Evolutionary conservation across 1,284 basidiomycete species (phyloP), one percentile per base, ranked within the genome.

Genomic region (Megacollybia platyphylla): DNA sequence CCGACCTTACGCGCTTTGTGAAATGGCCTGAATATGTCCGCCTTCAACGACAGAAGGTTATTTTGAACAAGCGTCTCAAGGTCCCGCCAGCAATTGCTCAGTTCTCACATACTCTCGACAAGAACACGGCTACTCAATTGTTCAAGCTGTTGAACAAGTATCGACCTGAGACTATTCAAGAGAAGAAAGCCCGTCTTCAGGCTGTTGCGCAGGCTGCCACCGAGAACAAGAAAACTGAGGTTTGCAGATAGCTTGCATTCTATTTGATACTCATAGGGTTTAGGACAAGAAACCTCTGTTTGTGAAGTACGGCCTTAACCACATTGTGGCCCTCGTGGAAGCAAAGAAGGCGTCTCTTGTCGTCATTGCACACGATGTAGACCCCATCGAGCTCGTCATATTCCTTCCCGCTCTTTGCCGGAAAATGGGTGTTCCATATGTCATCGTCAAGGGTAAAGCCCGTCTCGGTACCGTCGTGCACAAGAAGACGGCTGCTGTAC

Each of bases 11-110:
- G 51, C 90, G 93, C 63, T 97, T 97, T 70, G 90, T 97, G 70
- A 97, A 97, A 71, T 98, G 94, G 94, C 94, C 94, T 54, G 91
- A 94, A 71, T 98, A 98, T 61, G 83, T 98, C 55, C 90, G 91
- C 61, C 86, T 97, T 48, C 94, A 98, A 66, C 85, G 94, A 64
- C 93, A 97, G 69, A 96, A 94, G 73, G 91, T 97, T 59, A 96
- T 98, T 70, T 86, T 98, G 52, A 73, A 89, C 79, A 92, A 97
- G 72, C 91, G 94, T 59, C 76, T 98, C 57, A 98, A 98, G 81
- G 92, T 97, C 30, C 94, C 94, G 56, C 94, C 94, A 44, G 89
- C 94, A 56, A 96, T 98, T 57, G 89, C 91, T 44, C 94, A 98
- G 69, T 97, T 98, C 78, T 79, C 85, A 45, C 88, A 97, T 73